Base-by-base conservation (phyloP, 2,329 filamentous ascomycete genomes). In the Trichoderma atroviride region DNA sequence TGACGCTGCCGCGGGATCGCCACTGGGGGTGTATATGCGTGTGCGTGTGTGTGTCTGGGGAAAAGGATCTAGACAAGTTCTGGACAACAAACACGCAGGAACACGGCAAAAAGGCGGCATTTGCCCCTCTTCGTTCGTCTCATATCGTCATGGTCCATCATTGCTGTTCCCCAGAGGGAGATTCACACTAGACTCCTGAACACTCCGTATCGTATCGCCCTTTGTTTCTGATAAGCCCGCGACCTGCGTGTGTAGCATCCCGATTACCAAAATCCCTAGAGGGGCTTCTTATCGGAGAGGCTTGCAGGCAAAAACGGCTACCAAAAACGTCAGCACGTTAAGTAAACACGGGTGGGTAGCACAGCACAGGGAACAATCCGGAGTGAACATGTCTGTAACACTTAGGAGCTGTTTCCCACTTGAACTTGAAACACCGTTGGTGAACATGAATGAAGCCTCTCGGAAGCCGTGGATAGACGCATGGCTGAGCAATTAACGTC, bases 1-100 rank as follows among this genome's bases (percentile, higher is more conserved):
- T 65, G 61, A 69, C 61, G 68, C 37, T 57, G 63, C 63, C 63
- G 63, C 53, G 40, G 31, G 67, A 69, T 69, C 59, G 67, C 53
- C 59, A 68, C 65, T 57, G 57, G 65, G 55, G n/a, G 40, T 13
- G 33, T 35, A 35, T 35, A 22, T 24, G n/a, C n/a, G n/a, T n/a
- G 53, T 16, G 40, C 14, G 19, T 19, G 40, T n/a, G 40, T 43
- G 40, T 43, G 16, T 65, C 62, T 19, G 52, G 53, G 62, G 53
- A 50, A 59, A 35, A 14, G 33, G 9, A 13, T 56, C 35, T 55
- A 31, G 47, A 14, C 16, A 47, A 13, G 10, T 33, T 43, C 22
- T 57, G 56, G 47, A 63, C 61, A 40, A 31, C 52, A 55, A 24
- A 24, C 53, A 55, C 61, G 31, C 60, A 52, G 29, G 14, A 24